Evolutionary conservation across 257 asterid species (phyloP).

Genomic region (Petunia secreta): DNA sequence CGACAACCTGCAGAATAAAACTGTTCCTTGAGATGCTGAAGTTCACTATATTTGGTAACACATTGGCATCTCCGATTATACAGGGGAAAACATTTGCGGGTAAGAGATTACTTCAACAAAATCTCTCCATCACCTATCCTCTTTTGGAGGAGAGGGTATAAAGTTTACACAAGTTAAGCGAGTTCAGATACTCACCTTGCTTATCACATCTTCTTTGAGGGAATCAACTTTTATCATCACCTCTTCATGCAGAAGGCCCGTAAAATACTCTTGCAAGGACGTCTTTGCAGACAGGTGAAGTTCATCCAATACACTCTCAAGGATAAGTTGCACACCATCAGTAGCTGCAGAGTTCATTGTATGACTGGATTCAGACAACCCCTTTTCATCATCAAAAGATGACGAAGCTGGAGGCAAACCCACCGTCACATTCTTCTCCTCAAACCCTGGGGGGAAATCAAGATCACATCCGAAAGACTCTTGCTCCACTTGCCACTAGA

Average conservation of each 20-base stretch:
- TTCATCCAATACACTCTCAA: constrained; percentile 62
- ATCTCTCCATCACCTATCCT: constrained; percentile 9
- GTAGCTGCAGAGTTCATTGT: constrained; percentile 28
- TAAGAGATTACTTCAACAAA: constrained; percentile 15
- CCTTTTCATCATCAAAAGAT: constrained; percentile 36
- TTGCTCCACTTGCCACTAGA: constrained; percentile 53
- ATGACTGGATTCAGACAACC: constrained; percentile 31
- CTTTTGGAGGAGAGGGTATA: constrained; percentile 7
- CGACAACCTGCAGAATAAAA: constrained; percentile 53
- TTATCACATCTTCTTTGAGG: constrained; percentile 34
- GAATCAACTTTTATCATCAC: constrained; percentile 52
- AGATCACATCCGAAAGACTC: constrained; percentile 52
- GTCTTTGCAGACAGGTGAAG: constrained; percentile 69
- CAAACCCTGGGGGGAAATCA: constrained; percentile 90
- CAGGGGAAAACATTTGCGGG: background rate
- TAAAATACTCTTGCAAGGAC: constrained; percentile 49
- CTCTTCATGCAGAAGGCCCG: constrained; percentile 63
- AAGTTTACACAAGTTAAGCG: constrained; percentile 23
- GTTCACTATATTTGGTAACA: background rate
- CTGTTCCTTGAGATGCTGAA: constrained; percentile 19
- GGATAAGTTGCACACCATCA: constrained; percentile 46
- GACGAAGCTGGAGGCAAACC: constrained; percentile 40
- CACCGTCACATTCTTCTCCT: constrained; percentile 38
- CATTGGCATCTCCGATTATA: constrained; percentile 7
- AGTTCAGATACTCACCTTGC: constrained; percentile 50